phyloP scores from a whole-genome alignment of 2,329 filamentous ascomycete genomes.

The Sporothrix dimorphospora region DNA sequence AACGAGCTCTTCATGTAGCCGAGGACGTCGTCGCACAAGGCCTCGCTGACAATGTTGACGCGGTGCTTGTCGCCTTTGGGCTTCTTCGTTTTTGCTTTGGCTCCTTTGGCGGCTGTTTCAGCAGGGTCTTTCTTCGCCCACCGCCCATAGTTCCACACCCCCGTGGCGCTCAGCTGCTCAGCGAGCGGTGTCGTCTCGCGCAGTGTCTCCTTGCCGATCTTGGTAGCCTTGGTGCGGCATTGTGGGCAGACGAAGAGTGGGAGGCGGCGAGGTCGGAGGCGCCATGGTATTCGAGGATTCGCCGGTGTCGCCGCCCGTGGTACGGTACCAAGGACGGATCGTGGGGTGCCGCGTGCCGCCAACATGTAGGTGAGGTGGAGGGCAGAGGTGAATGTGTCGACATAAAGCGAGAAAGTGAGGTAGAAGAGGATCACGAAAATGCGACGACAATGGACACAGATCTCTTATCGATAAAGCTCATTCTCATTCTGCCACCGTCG shows the following conservation, averaged over 20 bases:
- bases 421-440: neutral
- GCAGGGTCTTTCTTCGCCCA: neutral
- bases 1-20: slow-evolving; percentile 71
- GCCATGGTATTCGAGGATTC: neutral
- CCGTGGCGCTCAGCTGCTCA: slow-evolving; percentile 31
- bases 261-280: neutral
- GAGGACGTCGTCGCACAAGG: slow-evolving; percentile 67
- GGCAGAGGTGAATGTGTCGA: neutral
- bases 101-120: neutral
- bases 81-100: slow-evolving; percentile 23
- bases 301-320: neutral
- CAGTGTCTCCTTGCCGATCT: neutral
- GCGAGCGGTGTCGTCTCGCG: slow-evolving; percentile 31
- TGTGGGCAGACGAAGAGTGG: neutral
- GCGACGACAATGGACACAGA: neutral
- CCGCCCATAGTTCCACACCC: slow-evolving; percentile 34
- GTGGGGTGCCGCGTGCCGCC: neutral
- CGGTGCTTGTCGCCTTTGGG: slow-evolving; percentile 45
- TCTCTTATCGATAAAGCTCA: slow-evolving; percentile 10
- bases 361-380: slow-evolving; percentile 26
- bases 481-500: neutral
- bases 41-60: slow-evolving; percentile 57
- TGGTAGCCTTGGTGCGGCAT: neutral
- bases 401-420: neutral
- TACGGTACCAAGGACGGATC: neutral